A percentile compares a stretch with the other conserved stretches of the same genome.
phyloP scores from a whole-genome alignment of 495 filamentous ascomycete species.

The Xylaria venustula region DNA sequence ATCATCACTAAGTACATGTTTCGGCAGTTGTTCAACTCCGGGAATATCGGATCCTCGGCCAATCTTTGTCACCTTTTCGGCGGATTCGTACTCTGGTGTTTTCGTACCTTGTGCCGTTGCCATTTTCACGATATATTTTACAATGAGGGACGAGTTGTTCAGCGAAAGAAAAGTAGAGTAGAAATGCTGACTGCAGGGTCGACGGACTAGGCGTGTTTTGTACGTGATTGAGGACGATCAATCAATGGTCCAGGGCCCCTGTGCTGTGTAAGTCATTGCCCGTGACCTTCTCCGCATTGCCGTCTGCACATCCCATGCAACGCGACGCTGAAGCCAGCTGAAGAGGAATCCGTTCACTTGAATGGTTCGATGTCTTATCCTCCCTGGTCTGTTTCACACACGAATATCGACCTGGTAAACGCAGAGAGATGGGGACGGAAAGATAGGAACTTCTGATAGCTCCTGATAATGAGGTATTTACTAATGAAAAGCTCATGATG shows the following conservation, averaged over 20 bases:
- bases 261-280: background rate
- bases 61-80: constrained; percentile 19
- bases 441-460: background rate
- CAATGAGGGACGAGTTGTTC: background rate
- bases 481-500: background rate
- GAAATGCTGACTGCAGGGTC: background rate
- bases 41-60: constrained; percentile 6
- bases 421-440: background rate
- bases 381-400: background rate
- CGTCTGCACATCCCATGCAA: background rate
- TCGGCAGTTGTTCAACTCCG: constrained; percentile 6
- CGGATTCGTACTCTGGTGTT: background rate
- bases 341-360: background rate
- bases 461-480: too few relatives aligned
- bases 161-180: background rate
- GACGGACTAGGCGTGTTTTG: background rate
- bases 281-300: background rate
- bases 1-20: constrained; percentile 23
- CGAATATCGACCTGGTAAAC: background rate
- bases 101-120: background rate
- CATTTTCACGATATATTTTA: background rate
- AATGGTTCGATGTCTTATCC: background rate
- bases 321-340: background rate
- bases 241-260: background rate
- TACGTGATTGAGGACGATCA: constrained; percentile 2